Evolutionary conservation across 1,284 basidiomycete species (phyloP), one percentile per base, ranked within the genome.

Genomic region (Hortiboletus rubellus): DNA sequence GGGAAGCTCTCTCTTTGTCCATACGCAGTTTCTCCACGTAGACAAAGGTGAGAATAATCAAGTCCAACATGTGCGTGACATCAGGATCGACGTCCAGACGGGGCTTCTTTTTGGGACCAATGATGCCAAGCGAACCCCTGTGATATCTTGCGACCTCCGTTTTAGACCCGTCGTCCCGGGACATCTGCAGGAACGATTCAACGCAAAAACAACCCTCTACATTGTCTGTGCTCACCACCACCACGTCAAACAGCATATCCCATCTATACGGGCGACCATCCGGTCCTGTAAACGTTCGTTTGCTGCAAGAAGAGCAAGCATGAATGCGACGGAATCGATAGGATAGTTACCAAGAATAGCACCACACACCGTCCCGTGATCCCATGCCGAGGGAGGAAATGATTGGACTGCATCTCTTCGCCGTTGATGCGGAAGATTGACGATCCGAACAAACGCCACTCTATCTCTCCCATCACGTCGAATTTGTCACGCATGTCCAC

Each of bases 41-140:
- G n/a, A 76, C 63, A 53, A 77, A 77, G 0, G 75, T 76, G 38
- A 77, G 54, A 7, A 76, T 36, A 15, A 78, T 71, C 34, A 69
- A 57, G 49, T 77, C 70, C 10, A 74, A 31, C 55, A 75, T 76
- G 42, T 71, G 67, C 52, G 63, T 63, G 10, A 71, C 74, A 4
- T 60, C 59, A 5, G 67, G 64, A 42, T 65, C 63, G 9, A 76
- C 64, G 36, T 77, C 72, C 1, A 77, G 64, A 31, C 58, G 60
- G 2, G 72, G 44, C n/a, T 67, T 57, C 38, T 59, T 61, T 27
- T 52, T 62, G 22, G 60, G 50, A 37, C 62, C 65, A 10, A 60
- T 54, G 42, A 68, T 57, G 18, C 59, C 55, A 34, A 54, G 18
- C 1, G 52, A 40, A 40, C 60, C 22, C 40, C 63, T 60, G 50